Evolutionary conservation across 2,329 filamentous ascomycete species (phyloP), one percentile per base, ranked within the genome.

Genomic region (Paramyrothecium sp.): DNA sequence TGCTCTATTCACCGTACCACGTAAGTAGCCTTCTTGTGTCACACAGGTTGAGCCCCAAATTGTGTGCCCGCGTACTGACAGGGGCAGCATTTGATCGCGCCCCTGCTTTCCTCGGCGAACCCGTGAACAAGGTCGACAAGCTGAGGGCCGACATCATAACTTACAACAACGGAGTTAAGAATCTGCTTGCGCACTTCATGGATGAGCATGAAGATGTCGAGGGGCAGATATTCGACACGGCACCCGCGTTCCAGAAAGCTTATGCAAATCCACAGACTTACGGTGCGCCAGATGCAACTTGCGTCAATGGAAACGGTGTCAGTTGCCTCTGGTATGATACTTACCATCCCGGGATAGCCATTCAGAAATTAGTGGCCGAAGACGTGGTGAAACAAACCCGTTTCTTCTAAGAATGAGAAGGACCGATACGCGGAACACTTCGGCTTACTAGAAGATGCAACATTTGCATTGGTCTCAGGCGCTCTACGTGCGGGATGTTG

Each of bases 271-370:
- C 51, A 3, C 13, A 34, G 23, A n/a, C 26, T 4, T 53, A 53
- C 19, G 51, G 51, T 12, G 51, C 51, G 21, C 51, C 51, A 16
- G 51, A 53, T 53, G 51, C 51, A 10, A 53, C 26, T 3, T 53
- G 51, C 20, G 51, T 53, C 22, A 53, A 53, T 26, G n/a, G 16
- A 5, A 22, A 53, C 20, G 51, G 51, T 20, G 51, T 53, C 8
- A 53, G 51, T 30, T 53, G 51, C 20, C 51, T 53, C 7, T 53
- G 51, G 51, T 53, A 19, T 26, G 51, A 53, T n/a, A 53, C 26
- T 7, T 53, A 53, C 16, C 51, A 53, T 22, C 51, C 51, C 17
- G 51, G 51, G 3, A 41, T 53, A 20, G 51, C 51, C 26, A 53
- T 53, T 22, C 51, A 53, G 51, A 53, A 22, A n/a, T 19, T 41